Percentiles rank a stretch among this genome's conserved stretches.
These are phyloP conservation scores for Oryza australiensis DNA, from an alignment of 176 grass and related monocot species.

Conservation along the genomic window DNA sequence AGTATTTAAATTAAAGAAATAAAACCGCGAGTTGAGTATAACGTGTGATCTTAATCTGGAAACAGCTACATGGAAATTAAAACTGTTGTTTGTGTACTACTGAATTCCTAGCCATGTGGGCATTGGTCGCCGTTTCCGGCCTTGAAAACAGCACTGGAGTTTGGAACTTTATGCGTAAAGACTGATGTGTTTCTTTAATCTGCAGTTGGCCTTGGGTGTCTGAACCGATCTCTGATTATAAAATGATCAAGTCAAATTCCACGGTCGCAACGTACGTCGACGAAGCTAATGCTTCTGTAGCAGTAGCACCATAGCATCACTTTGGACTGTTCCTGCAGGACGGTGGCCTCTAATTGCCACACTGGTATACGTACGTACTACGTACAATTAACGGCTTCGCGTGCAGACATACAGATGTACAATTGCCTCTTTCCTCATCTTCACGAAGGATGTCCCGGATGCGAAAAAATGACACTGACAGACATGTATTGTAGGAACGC, in stretches of 20 bases:
- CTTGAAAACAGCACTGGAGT: background rate
- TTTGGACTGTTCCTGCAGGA: slow-evolving; percentile 12
- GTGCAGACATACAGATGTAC: background rate
- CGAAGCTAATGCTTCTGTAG: background rate
- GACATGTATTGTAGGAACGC: background rate
- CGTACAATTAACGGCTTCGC: background rate
- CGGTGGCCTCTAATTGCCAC: background rate
- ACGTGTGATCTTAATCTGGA: background rate
- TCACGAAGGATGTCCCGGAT: background rate
- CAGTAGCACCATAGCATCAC: background rate
- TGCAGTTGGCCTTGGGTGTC: background rate
- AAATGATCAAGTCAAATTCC: slow-evolving; percentile 35
- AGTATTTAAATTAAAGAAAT: background rate
- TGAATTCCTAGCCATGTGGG: background rate
- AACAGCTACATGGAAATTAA: background rate
- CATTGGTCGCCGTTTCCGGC: background rate
- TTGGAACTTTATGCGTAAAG: background rate
- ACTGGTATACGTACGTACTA: background rate
- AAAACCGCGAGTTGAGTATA: background rate
- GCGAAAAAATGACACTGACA: background rate
- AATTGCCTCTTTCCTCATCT: background rate
- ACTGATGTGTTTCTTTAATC: background rate
- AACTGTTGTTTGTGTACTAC: background rate
- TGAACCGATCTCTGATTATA: slow-evolving; percentile 2
- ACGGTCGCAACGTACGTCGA: slow-evolving; percentile 13